Conservation (phyloP, 2,329 filamentous ascomycete species). For the Coccinonectria pachysandricola region DNA sequence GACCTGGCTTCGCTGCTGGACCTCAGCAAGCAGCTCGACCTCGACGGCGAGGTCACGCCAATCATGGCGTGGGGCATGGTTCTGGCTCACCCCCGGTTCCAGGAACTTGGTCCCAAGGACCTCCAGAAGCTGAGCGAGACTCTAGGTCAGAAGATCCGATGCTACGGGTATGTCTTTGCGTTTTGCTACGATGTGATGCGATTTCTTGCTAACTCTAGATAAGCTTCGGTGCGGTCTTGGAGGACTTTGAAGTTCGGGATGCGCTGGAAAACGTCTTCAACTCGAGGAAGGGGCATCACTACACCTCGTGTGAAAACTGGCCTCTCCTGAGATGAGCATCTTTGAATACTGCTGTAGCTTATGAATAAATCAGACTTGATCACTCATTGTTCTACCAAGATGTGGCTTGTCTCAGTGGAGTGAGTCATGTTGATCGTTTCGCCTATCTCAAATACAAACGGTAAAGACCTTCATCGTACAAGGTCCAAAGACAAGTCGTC, state of each 20-base stretch:
- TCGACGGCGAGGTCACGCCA: constrained; percentile 86
- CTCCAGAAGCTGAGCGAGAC: constrained; percentile 63
- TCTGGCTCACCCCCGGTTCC: constrained; percentile 58
- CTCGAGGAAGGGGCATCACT: too few relatives aligned
- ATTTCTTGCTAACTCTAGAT: constrained; percentile 2
- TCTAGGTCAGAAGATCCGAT: constrained; percentile 70
- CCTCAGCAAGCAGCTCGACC: constrained; percentile 69
- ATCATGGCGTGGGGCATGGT: constrained; percentile 91
- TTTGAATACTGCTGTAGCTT: too few relatives aligned
- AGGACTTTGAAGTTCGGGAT: constrained; percentile 63
- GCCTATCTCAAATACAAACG: too few relatives aligned
- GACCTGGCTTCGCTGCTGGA: constrained; percentile 76
- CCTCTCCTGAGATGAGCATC: too few relatives aligned
- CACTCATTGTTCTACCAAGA: too few relatives aligned
- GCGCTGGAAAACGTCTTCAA: constrained; percentile 55
- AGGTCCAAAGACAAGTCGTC: too few relatives aligned
- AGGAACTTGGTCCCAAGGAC: constrained; percentile 55
- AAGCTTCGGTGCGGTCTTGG: constrained; percentile 54
- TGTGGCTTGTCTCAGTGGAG: too few relatives aligned
- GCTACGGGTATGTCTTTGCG: constrained; percentile 75
- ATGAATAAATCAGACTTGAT: too few relatives aligned
- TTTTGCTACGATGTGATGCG: too few relatives aligned
- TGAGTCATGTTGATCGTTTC: too few relatives aligned
- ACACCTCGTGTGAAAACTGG: too few relatives aligned
- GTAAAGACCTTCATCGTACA: too few relatives aligned